These are phyloP conservation scores for Solanum clarkiae DNA, from an alignment of 257 asterid genomes.

Conservation along the genomic window DNA sequence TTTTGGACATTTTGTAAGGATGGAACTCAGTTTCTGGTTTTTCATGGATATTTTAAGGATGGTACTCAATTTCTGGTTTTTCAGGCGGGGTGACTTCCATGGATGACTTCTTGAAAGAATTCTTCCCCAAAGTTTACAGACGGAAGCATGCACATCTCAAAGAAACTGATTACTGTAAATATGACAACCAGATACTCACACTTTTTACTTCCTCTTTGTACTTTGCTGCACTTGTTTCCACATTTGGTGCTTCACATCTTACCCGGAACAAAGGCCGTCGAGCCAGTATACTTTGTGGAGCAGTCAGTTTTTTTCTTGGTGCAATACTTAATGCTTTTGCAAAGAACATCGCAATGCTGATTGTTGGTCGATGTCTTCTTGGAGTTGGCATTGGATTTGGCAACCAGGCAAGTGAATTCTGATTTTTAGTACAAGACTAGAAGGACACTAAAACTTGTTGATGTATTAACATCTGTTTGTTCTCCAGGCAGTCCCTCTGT, in stretches of 20 bases:
- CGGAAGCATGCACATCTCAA: conserved; percentile 34
- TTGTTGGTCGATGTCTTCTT: conserved; percentile 57
- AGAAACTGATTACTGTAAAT: conserved; percentile 71
- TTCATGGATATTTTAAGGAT: conserved; percentile 2
- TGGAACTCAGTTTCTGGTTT: neutral
- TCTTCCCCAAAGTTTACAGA: conserved; percentile 51
- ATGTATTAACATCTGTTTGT: neutral
- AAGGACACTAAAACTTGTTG: neutral
- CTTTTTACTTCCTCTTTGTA: conserved; percentile 75
- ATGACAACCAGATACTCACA: conserved; percentile 64
- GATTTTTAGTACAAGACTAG: neutral
- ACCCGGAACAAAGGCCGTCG: conserved; percentile 56
- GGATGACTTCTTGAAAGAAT: conserved; percentile 62
- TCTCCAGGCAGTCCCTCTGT: conserved; percentile 50
- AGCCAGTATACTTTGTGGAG: conserved; percentile 53
- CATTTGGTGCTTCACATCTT: conserved; percentile 54
- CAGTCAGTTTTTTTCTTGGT: conserved; percentile 54
- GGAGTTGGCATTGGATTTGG: conserved; percentile 88
- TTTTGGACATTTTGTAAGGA: neutral
- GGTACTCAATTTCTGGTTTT: neutral
- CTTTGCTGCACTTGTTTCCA: conserved; percentile 53
- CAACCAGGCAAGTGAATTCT: conserved; percentile 38
- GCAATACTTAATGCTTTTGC: conserved; percentile 56
- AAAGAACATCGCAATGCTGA: conserved; percentile 42
- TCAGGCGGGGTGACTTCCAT: conserved; percentile 82